A percentile compares a stretch with the other conserved stretches of the same genome.
Evolutionary conservation across 1,284 basidiomycete species (phyloP).

Genomic region (Puccinia coronata): DNA sequence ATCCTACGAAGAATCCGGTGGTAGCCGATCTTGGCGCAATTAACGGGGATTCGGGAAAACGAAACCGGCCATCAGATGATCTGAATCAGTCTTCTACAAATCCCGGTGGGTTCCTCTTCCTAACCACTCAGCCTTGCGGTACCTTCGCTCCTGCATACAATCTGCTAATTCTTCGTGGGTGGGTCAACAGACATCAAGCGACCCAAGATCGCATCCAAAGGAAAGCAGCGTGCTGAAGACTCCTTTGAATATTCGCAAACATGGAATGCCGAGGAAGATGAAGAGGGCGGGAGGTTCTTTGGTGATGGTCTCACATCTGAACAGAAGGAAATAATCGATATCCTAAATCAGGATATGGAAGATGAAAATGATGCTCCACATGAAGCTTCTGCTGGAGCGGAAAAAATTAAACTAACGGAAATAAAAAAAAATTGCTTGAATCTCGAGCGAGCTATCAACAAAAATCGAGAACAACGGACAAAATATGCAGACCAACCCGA

Average conservation of each 20-base stretch:
- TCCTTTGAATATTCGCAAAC: conserved; percentile 11
- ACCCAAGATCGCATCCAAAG: conserved; percentile 29
- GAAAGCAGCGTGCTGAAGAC: conserved; percentile 41
- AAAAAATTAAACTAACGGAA: conserved; percentile 69
- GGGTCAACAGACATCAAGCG: conserved; percentile 19
- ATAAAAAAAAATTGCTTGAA: conserved; percentile 74
- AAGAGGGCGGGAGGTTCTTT: conserved; percentile 47
- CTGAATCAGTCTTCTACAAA: conserved; percentile 3
- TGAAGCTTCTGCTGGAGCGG: conserved; percentile 55
- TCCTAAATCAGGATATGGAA: conserved; percentile 33
- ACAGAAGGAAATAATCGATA: conserved; percentile 45
- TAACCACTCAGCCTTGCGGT: background rate
- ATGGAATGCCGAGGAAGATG: conserved; percentile 32
- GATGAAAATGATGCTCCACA: conserved; percentile 5
- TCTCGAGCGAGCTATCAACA: conserved; percentile 84
- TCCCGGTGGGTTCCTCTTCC: background rate
- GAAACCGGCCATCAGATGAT: conserved; percentile 22
- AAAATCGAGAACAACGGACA: conserved; percentile 84
- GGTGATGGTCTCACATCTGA: conserved; percentile 40
- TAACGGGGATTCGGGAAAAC: conserved; percentile 1
- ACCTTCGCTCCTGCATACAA: background rate
- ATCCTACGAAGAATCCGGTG: conserved; percentile 35
- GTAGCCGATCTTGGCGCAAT: conserved; percentile 5
- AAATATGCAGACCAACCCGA: conserved; percentile 57
- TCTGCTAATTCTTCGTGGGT: background rate